Evolutionary conservation across 257 asterid genomes (phyloP), one percentile per base, ranked within the genome.

Genomic region (Vinca minor): DNA sequence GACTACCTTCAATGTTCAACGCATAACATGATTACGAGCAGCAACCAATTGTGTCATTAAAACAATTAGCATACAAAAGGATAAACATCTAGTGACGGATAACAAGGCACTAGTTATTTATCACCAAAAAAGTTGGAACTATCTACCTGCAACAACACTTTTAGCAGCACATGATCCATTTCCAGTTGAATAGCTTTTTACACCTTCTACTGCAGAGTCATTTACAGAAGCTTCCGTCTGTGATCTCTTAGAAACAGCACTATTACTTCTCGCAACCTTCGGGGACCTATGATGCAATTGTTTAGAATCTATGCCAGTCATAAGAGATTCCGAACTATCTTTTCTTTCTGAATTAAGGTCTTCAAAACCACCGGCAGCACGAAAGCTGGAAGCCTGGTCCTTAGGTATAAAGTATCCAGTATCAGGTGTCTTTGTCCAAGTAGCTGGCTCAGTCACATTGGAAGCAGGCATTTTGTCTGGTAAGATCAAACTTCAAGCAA

Each of bases 211-310:
- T 64, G 80, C 88, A 63, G 71, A 44, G 74, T 79, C 84, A 64
- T 67, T 31, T 64, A 74, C 62, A 58, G 86, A 76, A 64, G 68
- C 67, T 59, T 83, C 87, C 75, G 74, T 60, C 59, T 74, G 81
- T 31, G 89, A 79, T 67, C 82, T 83, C 84, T 85, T 89, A n/a
- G n/a, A n/a, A 78, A 62, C 68, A 67, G 80, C 77, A 74, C 71
- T 65, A 71, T 69, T 82, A 26, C 71, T 74, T 74, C 89, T 82
- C 42, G 77, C 74, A 61, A 81, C 64, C 67, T 82, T 87, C 71
- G 81, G 74, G 74, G 82, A 67, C 55, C 70, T 87, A 64, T 67
- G 87, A 29, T 68, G 62, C 69, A 47, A 49, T 69, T 65, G 74
- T 68, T 76, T 79, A 65, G 72, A 81, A 69, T 81, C 83, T 57